Percentiles rank a stretch among this genome's conserved stretches.
Evolutionary conservation across 345 rosid species (phyloP).

Genomic region (Euphorbia pulcherrima): DNA sequence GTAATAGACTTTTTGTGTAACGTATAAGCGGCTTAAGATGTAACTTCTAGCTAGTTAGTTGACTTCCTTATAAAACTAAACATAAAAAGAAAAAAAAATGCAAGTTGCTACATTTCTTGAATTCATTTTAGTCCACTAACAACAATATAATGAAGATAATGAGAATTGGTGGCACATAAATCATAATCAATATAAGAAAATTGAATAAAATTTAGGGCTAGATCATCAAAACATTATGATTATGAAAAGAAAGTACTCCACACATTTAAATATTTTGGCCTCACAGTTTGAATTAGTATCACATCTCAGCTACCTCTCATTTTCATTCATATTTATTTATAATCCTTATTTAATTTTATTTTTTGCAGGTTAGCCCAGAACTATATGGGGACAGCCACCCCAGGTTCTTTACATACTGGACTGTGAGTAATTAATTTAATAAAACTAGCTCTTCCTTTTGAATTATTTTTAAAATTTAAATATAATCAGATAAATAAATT

Average conservation of each 20-base stretch:
- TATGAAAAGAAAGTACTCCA: neutral
- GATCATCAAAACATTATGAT: neutral
- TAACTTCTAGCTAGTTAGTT: too few relatives aligned
- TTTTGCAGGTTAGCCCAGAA: conserved; percentile 88
- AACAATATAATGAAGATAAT: neutral
- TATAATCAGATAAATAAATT: conserved; percentile 5
- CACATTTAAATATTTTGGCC: conserved; percentile 11
- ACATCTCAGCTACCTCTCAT: conserved; percentile 32
- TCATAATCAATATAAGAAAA: conserved; percentile 3
- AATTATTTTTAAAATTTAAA: conserved; percentile 10
- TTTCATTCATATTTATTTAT: neutral
- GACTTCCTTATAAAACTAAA: too few relatives aligned
- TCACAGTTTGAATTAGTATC: conserved; percentile 32
- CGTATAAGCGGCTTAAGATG: too few relatives aligned
- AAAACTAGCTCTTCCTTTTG: neutral
- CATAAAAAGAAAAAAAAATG: too few relatives aligned
- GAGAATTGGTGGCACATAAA: neutral
- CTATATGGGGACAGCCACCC: conserved; percentile 88
- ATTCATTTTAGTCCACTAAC: neutral
- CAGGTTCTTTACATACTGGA: conserved; percentile 98
- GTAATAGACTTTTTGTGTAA: too few relatives aligned
- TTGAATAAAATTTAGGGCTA: neutral
- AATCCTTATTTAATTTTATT: conserved; percentile 7
- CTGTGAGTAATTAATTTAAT: conserved; percentile 44
- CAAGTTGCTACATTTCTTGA: too few relatives aligned